Conservation (phyloP, 257 asterid species). For the Striga asiatica region DNA sequence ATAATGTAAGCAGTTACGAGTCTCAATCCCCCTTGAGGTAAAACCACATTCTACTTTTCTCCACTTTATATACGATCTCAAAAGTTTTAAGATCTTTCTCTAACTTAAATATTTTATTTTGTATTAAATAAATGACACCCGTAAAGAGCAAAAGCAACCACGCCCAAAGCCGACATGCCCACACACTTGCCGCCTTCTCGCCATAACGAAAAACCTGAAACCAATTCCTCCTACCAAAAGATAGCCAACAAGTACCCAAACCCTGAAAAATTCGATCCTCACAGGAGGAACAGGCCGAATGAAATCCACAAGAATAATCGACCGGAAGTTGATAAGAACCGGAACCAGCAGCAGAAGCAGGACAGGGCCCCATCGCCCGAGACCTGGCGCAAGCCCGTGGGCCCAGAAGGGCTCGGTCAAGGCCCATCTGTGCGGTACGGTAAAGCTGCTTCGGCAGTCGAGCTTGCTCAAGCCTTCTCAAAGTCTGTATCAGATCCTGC, state of each 20-base stretch:
- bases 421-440: constrained; percentile 39
- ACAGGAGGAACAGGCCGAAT: constrained; percentile 46
- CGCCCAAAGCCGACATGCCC: constrained; percentile 32
- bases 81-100: neutral
- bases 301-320: constrained; percentile 56
- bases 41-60: neutral
- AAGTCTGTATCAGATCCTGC: constrained; percentile 56
- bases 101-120: neutral
- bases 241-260: constrained; percentile 29
- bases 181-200: constrained; percentile 26
- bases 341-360: constrained; percentile 39
- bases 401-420: constrained; percentile 29
- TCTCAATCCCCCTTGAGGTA: constrained; percentile 50
- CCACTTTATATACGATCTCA: neutral
- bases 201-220: constrained; percentile 36
- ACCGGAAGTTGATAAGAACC: constrained; percentile 31
- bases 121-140: neutral
- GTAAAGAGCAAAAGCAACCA: constrained; percentile 51
- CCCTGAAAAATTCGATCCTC: constrained; percentile 42
- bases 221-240: constrained; percentile 29
- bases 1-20: constrained; percentile 35
- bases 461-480: constrained; percentile 89
- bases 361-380: constrained; percentile 86
- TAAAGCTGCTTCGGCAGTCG: constrained; percentile 83
- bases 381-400: constrained; percentile 83